phyloP scores from a whole-genome alignment of 495 filamentous ascomycete genomes.

The Neurospora intermedia region DNA sequence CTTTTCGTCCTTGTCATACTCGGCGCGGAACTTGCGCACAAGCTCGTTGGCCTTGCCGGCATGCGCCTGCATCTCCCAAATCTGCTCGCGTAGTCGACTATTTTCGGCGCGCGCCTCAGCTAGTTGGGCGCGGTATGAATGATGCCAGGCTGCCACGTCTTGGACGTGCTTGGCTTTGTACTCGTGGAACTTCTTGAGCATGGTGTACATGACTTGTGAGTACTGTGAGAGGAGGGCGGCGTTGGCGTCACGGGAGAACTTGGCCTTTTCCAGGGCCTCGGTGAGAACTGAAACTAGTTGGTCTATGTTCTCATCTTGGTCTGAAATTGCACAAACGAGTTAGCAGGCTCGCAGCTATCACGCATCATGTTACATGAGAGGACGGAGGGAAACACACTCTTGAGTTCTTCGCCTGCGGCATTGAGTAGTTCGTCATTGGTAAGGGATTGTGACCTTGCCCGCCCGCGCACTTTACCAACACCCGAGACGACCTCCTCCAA shows the following conservation, averaged over 20 bases:
- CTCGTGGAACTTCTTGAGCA: conserved; percentile 42
- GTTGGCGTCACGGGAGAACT: conserved; percentile 41
- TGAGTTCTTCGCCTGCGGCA: conserved; percentile 36
- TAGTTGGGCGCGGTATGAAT: conserved; percentile 44
- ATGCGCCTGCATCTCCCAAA: conserved; percentile 45
- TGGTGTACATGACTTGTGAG: conserved; percentile 32
- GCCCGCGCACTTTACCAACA: conserved; percentile 40
- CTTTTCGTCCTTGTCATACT: conserved; percentile 35
- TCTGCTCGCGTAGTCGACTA: conserved; percentile 42
- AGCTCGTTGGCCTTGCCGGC: conserved; percentile 38
- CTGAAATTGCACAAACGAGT: conserved; percentile 12
- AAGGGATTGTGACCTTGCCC: conserved; percentile 33
- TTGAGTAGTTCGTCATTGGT: conserved; percentile 41
- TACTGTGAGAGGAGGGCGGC: conserved; percentile 38
- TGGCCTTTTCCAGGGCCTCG: conserved; percentile 42
- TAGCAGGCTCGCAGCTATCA: not conserved
- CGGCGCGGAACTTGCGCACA: conserved; percentile 37
- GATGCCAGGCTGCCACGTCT: conserved; percentile 44
- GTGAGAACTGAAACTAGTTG: conserved; percentile 39
- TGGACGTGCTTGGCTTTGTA: conserved; percentile 42
- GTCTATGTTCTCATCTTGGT: conserved; percentile 42
- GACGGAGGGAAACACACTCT: conserved; percentile 22
- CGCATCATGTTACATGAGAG: not conserved
- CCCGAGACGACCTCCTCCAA: conserved; percentile 64
- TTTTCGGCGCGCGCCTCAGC: conserved; percentile 48